These are phyloP conservation scores for Neurospora sp. DNA, from an alignment of 495 filamentous ascomycete species.

Conservation along the genomic window DNA sequence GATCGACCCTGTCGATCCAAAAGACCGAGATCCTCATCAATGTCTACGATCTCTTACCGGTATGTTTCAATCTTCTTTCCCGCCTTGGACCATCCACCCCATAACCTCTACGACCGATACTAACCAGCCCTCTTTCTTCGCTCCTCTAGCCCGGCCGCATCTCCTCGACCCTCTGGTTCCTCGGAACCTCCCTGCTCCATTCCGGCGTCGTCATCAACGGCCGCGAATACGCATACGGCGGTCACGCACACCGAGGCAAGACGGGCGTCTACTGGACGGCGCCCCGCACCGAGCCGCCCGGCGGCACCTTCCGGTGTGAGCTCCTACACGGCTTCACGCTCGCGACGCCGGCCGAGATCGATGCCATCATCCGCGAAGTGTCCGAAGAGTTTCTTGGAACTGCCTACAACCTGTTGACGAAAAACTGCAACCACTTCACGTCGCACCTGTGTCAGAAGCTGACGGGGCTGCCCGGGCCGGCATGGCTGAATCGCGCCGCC, in stretches of 20 bases:
- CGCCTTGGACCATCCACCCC: not conserved
- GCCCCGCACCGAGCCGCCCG: slow-evolving; percentile 56
- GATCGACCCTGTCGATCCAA: slow-evolving; percentile 48
- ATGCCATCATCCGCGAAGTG: slow-evolving; percentile 51
- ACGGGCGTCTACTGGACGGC: slow-evolving; percentile 74
- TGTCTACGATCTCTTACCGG: slow-evolving; percentile 68
- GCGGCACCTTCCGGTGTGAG: slow-evolving; percentile 57
- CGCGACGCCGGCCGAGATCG: slow-evolving; percentile 50
- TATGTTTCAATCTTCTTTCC: slow-evolving; percentile 24
- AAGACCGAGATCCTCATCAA: slow-evolving; percentile 69
- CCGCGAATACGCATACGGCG: slow-evolving; percentile 74
- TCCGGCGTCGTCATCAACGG: slow-evolving; percentile 69
- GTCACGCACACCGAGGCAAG: slow-evolving; percentile 52
- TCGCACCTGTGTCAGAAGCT: slow-evolving; percentile 54
- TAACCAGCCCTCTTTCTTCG: not conserved
- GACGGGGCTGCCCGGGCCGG: slow-evolving; percentile 51
- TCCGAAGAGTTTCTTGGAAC: slow-evolving; percentile 58
- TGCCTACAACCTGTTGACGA: slow-evolving; percentile 63
- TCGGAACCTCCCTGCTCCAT: slow-evolving; percentile 64
- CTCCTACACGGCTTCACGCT: slow-evolving; percentile 66
- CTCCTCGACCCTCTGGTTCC: slow-evolving; percentile 56
- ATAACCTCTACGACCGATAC: not conserved
- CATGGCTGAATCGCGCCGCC: slow-evolving; percentile 70
- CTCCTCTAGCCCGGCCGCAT: slow-evolving; percentile 51
- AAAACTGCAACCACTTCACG: slow-evolving; percentile 80